phyloP scores from a whole-genome alignment of 2,329 filamentous ascomycete genomes.

The Septoria petroselini region DNA sequence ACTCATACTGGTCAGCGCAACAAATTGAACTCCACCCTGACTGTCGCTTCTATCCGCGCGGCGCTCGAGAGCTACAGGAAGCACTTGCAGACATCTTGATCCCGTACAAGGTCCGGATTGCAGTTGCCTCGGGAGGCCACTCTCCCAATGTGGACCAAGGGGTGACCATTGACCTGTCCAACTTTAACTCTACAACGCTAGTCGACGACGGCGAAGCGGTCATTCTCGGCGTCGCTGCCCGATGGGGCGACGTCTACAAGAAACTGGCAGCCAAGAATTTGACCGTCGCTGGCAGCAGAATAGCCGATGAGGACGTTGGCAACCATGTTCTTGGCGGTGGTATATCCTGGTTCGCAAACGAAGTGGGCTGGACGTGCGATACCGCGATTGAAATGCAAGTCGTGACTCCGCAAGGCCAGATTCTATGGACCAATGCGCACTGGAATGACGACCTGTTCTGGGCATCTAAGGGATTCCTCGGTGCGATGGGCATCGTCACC shows the following conservation, averaged over 20 bases:
- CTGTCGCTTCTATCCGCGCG: constrained; percentile 23
- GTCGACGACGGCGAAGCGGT: constrained; percentile 7
- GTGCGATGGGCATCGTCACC: constrained; percentile 32
- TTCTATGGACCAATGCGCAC: constrained; percentile 23
- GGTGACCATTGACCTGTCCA: constrained; percentile 31
- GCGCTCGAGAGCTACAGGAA: constrained; percentile 21
- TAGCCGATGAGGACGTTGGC: constrained; percentile 45
- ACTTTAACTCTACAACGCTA: constrained; percentile 14
- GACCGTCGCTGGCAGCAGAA: constrained; percentile 47
- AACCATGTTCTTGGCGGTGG: constrained; percentile 49
- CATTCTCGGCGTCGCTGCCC: constrained; percentile 21
- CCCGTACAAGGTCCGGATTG: constrained; percentile 26
- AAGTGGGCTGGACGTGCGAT: constrained; percentile 50
- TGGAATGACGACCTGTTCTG: constrained; percentile 31
- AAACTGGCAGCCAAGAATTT: constrained; percentile 42
- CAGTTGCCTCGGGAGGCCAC: constrained; percentile 32
- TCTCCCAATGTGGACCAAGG: constrained; percentile 30
- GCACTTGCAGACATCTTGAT: constrained; percentile 24
- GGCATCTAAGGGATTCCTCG: constrained; percentile 29
- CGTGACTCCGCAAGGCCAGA: constrained; percentile 27
- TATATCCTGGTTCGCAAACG: constrained; percentile 49
- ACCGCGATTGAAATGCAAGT: constrained; percentile 27
- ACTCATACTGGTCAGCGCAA: constrained; percentile 16
- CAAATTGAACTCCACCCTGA: constrained; percentile 14
- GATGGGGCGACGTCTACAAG: constrained; percentile 39